Evolutionary conservation across 2,329 filamentous ascomycete genomes (phyloP), one percentile per base, ranked within the genome.

Genomic region (Ascochyta viciae-villosae): DNA sequence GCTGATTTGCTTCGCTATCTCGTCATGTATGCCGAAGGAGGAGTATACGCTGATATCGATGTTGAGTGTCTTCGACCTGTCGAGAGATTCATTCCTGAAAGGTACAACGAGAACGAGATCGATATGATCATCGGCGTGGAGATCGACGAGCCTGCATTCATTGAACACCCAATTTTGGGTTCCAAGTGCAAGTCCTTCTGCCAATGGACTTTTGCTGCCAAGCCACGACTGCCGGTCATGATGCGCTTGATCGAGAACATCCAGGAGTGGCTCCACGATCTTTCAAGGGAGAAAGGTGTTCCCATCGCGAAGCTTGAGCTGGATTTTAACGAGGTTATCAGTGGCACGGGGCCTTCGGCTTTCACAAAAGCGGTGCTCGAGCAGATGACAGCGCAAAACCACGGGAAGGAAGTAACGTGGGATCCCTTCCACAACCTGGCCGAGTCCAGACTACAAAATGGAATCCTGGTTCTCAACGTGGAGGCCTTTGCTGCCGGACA

Each of bases 151-250:
- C 88, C 88, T 0, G 81, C 85, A 8, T 90, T 85, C 74, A 77
- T 76, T 16, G 75, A 85, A 45, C 88, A 90, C 68, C 81, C 85
- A 1, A 86, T 90, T 29, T 78, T 90, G 0, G 88, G 88, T 13
- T 81, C 81, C 44, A 90, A 90, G 74, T 89, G 85, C 34, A 79
- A 81, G 62, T 90, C 87, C 0, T 90, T 91, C 70, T 90, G 88
- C 71, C 88, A 90, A 67, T 91, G 88, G 88, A 90, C 88, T 0
- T 89, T 90, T 66, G 87, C 89, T 78, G 84, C 84, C 64, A 89
- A 89, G 68, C 87, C 88, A 0, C 78, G 81, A 16, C 82, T 87
- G 24, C 86, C 87, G 1, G 86, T 90, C 52, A 89, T 91, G 86
- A 78, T 90, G 72, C 77, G 78, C 29, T 80, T 91, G 3, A 83